Percentiles rank a stretch among this genome's conserved stretches.
These are phyloP conservation scores for Pyrenophora seminiperda DNA, from an alignment of 2,329 filamentous ascomycete genomes.

Conservation along the genomic window DNA sequence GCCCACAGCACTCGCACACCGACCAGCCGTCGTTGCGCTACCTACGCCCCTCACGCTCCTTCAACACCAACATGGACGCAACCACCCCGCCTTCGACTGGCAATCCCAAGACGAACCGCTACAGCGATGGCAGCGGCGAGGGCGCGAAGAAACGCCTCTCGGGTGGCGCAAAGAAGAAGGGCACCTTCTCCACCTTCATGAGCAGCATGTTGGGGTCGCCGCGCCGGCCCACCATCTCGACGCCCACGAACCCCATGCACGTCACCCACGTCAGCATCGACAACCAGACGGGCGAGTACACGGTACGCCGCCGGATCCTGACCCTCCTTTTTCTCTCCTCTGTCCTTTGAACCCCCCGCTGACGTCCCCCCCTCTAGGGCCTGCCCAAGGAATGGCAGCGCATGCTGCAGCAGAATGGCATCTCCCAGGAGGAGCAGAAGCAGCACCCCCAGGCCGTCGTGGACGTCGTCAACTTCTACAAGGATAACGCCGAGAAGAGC, in stretches of 20 bases:
- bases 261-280: conserved; percentile 98
- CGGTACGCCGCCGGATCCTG: conserved; percentile 61
- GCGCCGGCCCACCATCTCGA: conserved; percentile 92
- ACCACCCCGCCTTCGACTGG: conserved; percentile 43
- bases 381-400: conserved; percentile 98
- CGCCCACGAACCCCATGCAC: conserved; percentile 95
- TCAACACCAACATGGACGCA: conserved; percentile 53
- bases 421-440: conserved; percentile 92
- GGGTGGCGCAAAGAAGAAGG: conserved; percentile 49
- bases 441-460: conserved; percentile 95
- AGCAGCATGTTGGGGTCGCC: conserved; percentile 63
- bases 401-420: conserved; percentile 91
- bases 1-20: conserved; percentile 37
- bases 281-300: conserved; percentile 94
- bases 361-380: conserved; percentile 61
- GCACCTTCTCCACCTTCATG: conserved; percentile 48
- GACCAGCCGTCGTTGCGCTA: conserved; percentile 25
- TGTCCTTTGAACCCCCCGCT: conserved; percentile 3
- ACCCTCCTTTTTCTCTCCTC: not conserved
- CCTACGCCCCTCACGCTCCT: conserved; percentile 51
- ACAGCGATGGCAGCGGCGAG: conserved; percentile 45
- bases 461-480: conserved; percentile 95
- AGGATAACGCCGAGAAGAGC: conserved; percentile 82
- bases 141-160: conserved; percentile 37
- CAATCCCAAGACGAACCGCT: conserved; percentile 45